Evolutionary conservation across 2,329 filamentous ascomycete genomes (phyloP).

Genomic region (Coniochaeta prunicola): DNA sequence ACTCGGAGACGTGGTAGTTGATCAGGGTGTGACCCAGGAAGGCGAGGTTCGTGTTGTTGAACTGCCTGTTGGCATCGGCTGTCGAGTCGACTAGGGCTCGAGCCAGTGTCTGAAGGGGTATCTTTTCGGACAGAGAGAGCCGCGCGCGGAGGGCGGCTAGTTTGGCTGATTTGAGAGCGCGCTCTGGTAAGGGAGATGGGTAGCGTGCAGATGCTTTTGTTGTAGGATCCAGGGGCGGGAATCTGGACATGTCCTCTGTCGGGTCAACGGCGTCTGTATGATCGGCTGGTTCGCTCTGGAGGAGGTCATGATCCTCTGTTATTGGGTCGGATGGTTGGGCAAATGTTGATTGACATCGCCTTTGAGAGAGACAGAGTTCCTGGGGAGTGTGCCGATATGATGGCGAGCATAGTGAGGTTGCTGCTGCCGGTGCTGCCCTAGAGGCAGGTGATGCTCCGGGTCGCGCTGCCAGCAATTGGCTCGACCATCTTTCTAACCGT

Average conservation of each 20-base stretch:
- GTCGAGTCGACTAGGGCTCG: constrained; percentile 79
- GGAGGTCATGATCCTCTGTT: neutral
- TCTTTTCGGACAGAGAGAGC: constrained; percentile 70
- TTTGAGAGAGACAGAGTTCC: constrained; percentile 2
- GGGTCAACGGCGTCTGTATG: neutral
- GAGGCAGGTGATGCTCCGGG: constrained; percentile 29
- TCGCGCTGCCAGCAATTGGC: constrained; percentile 48
- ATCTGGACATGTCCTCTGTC: constrained; percentile 6
- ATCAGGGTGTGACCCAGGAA: constrained; percentile 77
- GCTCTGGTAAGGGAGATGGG: constrained; percentile 64
- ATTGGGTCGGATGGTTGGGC: neutral
- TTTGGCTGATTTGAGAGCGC: constrained; percentile 71
- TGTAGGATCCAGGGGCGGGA: constrained; percentile 18
- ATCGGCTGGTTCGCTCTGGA: neutral
- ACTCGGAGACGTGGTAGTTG: constrained; percentile 83
- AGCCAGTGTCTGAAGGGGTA: constrained; percentile 81
- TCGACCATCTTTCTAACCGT: constrained; percentile 51
- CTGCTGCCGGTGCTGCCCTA: constrained; percentile 11
- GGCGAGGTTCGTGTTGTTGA: constrained; percentile 84
- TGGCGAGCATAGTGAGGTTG: constrained; percentile 2
- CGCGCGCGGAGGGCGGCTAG: constrained; percentile 88
- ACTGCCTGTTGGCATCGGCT: constrained; percentile 69
- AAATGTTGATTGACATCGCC: neutral
- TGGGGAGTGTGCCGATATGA: neutral
- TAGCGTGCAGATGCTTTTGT: constrained; percentile 32